phyloP scores from a whole-genome alignment of 2,329 filamentous ascomycete genomes.

The Botrytis cinerea region DNA sequence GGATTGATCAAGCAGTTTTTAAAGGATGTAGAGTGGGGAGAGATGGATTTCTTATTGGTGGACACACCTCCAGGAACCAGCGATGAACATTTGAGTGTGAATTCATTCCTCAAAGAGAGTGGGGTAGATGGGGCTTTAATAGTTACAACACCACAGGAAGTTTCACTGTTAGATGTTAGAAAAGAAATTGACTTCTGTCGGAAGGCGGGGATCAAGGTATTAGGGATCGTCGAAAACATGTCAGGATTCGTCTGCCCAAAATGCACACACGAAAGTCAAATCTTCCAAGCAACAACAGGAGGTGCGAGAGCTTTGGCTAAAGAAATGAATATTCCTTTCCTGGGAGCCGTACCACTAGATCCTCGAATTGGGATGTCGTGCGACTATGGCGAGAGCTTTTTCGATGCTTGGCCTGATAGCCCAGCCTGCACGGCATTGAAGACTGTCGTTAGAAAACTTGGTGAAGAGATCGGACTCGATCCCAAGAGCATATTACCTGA shows the following conservation, averaged over 20 bases:
- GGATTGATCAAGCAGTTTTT: conserved; percentile 97
- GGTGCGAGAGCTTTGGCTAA: conserved; percentile 78
- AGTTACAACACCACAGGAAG: conserved; percentile 93
- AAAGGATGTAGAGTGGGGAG: conserved; percentile 97
- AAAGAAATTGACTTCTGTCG: conserved; percentile 98
- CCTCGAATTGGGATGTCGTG: conserved; percentile 94
- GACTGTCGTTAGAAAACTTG: conserved; percentile 74
- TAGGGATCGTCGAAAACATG: conserved; percentile 98
- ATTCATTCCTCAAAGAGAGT: conserved; percentile 84
- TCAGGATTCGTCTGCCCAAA: conserved; percentile 93
- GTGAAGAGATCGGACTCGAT: conserved; percentile 58
- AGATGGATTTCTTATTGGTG: conserved; percentile 88
- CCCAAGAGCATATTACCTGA: conserved; percentile 19
- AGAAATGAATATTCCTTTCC: conserved; percentile 84
- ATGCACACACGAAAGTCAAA: conserved; percentile 78
- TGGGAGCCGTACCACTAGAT: conserved; percentile 88
- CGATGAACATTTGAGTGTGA: conserved; percentile 94
- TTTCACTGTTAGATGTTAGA: conserved; percentile 85
- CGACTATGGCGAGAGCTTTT: conserved; percentile 96
- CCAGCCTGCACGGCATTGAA: conserved; percentile 83
- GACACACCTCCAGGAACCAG: conserved; percentile 95
- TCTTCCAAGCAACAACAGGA: conserved; percentile 89
- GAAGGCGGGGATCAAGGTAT: conserved; percentile 85
- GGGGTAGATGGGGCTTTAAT: conserved; percentile 92
- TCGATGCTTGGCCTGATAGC: conserved; percentile 90